A percentile compares a stretch with the other conserved stretches of the same genome.
These are phyloP conservation scores for Haberlea rhodopensis DNA, from an alignment of 257 asterid species.

Conservation along the genomic window DNA sequence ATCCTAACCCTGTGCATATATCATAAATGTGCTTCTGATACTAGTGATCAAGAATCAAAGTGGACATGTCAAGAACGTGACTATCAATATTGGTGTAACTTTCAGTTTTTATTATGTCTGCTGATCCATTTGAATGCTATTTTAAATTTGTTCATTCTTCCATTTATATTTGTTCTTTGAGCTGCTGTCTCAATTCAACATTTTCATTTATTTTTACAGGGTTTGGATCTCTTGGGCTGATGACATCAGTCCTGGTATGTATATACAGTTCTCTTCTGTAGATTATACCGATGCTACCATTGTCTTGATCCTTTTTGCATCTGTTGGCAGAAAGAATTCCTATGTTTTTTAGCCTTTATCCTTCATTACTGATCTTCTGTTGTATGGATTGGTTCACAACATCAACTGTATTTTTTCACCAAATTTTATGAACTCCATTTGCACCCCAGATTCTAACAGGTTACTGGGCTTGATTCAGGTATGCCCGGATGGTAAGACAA, in stretches of 20 bases:
- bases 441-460: constrained; percentile 23
- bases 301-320: not conserved
- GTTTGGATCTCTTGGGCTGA: constrained; percentile 98
- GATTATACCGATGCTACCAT: not conserved
- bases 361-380: not conserved
- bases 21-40: not conserved
- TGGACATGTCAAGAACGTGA: not conserved
- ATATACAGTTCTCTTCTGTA: not conserved
- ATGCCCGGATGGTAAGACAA: constrained; percentile 99
- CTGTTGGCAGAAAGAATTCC: not conserved
- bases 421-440: not conserved
- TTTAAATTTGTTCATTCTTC: not conserved
- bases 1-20: constrained; percentile 7
- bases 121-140: not conserved
- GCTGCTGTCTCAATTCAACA: not conserved
- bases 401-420: not conserved
- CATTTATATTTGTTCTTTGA: not conserved
- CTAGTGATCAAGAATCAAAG: not conserved
- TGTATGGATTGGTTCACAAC: not conserved
- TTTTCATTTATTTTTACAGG: constrained; percentile 48
- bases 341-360: not conserved
- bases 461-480: constrained; percentile 46
- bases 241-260: constrained; percentile 96
- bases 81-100: not conserved
- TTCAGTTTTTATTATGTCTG: not conserved